A percentile compares a stretch with the other conserved stretches of the same genome.
These are phyloP conservation scores for Schwanniomyces etchellsii DNA, from an alignment of 1,139 yeast species.

Conservation along the genomic window DNA sequence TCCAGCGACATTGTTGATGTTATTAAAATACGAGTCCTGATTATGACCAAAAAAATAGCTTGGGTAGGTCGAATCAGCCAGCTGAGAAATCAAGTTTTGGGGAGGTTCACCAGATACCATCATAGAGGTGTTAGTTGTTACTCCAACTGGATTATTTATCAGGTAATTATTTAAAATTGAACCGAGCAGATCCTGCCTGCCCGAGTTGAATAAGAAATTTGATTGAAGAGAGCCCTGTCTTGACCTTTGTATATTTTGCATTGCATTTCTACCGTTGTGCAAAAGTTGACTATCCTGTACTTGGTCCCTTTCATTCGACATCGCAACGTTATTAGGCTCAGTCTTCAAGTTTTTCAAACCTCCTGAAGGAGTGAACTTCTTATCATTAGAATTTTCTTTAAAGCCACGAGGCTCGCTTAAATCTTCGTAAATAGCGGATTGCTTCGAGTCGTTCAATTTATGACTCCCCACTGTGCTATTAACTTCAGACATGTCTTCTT, in stretches of 20 bases:
- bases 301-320: slow-evolving; percentile 1
- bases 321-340: slow-evolving; percentile 5
- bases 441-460: too few relatives aligned
- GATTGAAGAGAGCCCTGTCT: slow-evolving; percentile 3
- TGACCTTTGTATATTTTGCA: too few relatives aligned
- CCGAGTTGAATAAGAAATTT: slow-evolving; percentile 11
- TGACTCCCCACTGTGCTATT: too few relatives aligned
- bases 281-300: too few relatives aligned
- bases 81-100: slow-evolving; percentile 7
- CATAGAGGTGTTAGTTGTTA: not conserved
- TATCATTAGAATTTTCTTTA: too few relatives aligned
- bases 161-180: slow-evolving; percentile 15
- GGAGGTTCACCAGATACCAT: not conserved
- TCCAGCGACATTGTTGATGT: slow-evolving; percentile 1
- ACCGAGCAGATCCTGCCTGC: slow-evolving; percentile 17
- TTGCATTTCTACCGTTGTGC: too few relatives aligned
- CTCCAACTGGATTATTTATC: slow-evolving; percentile 3
- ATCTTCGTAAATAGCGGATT: too few relatives aligned
- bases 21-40: slow-evolving; percentile 6
- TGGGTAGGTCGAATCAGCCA: slow-evolving; percentile 9
- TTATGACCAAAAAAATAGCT: slow-evolving; percentile 7
- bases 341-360: too few relatives aligned
- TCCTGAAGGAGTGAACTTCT: too few relatives aligned
- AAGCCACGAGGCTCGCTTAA: too few relatives aligned
- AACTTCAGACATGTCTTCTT: too few relatives aligned